Evolutionary conservation across 2,329 filamentous ascomycete species (phyloP), one percentile per base, ranked within the genome.

Genomic region (Septoria petroselini): DNA sequence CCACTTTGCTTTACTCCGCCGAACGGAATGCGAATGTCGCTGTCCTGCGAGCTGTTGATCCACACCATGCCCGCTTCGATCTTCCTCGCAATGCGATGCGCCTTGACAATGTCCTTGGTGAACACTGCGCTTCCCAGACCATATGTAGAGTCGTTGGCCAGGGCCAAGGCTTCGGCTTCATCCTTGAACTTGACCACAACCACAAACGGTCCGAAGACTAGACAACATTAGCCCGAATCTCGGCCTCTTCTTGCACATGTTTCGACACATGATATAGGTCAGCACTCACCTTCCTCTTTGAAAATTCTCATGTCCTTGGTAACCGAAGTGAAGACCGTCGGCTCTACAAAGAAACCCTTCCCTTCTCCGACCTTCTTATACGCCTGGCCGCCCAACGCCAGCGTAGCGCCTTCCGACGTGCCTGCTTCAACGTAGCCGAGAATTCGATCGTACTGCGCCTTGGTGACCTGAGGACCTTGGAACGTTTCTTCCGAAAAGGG

Each of bases 91-190:
- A 76, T 60, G 27, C 67, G 62, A 23, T 75, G 48, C 2, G 70
- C 73, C 21, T 71, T 56, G 2, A 61, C 67, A 21, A 91, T 69
- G 64, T 89, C 82, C 58, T 78, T 72, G 0, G 86, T 90, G 67
- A 89, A 93, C 1, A 93, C 79, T 0, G 86, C 79, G 2, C 81
- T 77, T 2, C 76, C 74, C 7, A 94, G 76, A 2, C 88, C 88
- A 63, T 90, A 93, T 41, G 88, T 84, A 1, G 85, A 88, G 61
- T 91, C 85, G 64, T 94, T 94, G 12, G 87, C 86, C 17, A 91
- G 72, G 29, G 74, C 71, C 18, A 93, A 67, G 0, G 86, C 88
- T 56, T 90, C 84, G 25, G 88, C 85, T 41, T 88, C 84, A 3
- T 64, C 73, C 18, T 81, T 75, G 23, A 91, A 76, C 19, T 78